Evolutionary conservation across 164 flowering plant genomes (phyloP).

Genomic region (Aristolochia contorta): DNA sequence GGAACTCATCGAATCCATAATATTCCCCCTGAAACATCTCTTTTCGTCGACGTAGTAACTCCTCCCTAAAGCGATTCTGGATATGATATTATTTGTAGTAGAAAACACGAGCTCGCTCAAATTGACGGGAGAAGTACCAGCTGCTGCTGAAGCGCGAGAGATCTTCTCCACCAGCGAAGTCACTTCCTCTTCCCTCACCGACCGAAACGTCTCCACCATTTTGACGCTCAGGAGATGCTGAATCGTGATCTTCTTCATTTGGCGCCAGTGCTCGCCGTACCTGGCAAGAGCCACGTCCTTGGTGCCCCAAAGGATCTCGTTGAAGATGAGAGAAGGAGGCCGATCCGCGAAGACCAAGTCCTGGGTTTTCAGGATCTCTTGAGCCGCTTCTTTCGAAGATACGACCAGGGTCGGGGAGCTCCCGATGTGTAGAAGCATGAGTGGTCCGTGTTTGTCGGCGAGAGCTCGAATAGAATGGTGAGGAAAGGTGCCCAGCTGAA

Average conservation of each 20-base stretch:
- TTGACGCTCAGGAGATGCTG: conserved; percentile 11
- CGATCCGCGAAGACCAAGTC: conserved; percentile 7
- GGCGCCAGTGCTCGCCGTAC: conserved; percentile 9
- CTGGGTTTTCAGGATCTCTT: conserved; percentile 5
- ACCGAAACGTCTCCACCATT: conserved; percentile 7
- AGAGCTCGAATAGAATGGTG: conserved; percentile 21
- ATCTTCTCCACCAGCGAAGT: conserved; percentile 8
- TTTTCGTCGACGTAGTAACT: conserved; percentile 7
- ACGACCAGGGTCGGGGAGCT: conserved; percentile 17
- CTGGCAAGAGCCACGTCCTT: conserved; percentile 2
- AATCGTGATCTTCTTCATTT: conserved; percentile 5
- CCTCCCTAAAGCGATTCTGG: conserved; percentile 12
- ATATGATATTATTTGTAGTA: conserved; percentile 6
- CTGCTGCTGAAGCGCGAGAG: neutral
- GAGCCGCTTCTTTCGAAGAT: conserved; percentile 18
- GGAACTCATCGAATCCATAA: neutral
- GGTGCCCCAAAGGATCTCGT: neutral
- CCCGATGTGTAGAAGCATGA: conserved; percentile 28
- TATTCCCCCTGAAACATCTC: too few relatives aligned
- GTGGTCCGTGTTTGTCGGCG: conserved; percentile 19
- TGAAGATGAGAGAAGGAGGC: neutral
- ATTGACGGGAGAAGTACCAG: conserved; percentile 1
- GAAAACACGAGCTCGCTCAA: neutral
- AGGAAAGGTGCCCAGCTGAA: conserved; percentile 19
- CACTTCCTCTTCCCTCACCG: conserved; percentile 13